Conservation (phyloP, 345 rosid species). For the Conringia planisiliqua region DNA sequence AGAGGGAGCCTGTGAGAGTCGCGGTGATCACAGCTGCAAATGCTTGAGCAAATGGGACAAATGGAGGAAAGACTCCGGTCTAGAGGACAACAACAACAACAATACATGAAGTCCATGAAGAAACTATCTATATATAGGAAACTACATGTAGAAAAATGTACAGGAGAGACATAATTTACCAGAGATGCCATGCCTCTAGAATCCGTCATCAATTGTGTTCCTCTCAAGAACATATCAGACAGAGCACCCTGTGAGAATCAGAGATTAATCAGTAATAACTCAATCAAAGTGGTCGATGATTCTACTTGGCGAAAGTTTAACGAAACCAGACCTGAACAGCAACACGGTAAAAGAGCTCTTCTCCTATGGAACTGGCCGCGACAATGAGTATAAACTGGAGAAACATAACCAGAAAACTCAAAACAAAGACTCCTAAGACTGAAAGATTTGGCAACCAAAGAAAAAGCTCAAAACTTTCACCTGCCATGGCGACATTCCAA, state of each 20-base stretch:
- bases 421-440: background rate
- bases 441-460: background rate
- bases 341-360: constrained; percentile 97
- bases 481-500: constrained; percentile 99
- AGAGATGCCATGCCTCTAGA: constrained; percentile 79
- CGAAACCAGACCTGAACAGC: constrained; percentile 74
- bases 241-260: constrained; percentile 63
- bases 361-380: constrained; percentile 92
- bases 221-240: constrained; percentile 79
- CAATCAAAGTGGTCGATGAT: background rate
- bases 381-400: constrained; percentile 78
- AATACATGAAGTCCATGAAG: background rate
- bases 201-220: constrained; percentile 62
- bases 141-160: too few species aligned
- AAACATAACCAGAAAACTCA: background rate
- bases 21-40: constrained; percentile 95
- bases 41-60: constrained; percentile 95
- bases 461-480: constrained; percentile 26
- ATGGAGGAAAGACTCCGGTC: constrained; percentile 90
- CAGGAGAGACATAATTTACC: constrained; percentile 39
- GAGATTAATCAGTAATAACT: background rate
- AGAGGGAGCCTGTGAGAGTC: constrained; percentile 85
- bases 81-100: constrained; percentile 24
- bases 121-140: background rate
- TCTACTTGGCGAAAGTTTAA: background rate